Conservation (phyloP, 768 basidiomycete species). For the Agaricus subrufescens region DNA sequence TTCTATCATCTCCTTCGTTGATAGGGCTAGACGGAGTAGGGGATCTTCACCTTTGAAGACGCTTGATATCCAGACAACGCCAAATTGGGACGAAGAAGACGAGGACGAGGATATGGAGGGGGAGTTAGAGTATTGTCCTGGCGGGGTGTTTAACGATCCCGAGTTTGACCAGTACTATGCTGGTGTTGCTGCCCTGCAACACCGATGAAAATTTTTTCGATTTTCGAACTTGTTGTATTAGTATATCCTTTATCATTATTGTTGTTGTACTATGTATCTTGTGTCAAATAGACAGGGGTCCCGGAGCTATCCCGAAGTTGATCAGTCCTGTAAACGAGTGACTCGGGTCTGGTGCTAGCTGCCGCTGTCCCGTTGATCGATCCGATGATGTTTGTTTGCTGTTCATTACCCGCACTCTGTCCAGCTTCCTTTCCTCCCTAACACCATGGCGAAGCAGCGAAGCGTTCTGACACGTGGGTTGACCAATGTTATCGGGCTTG, state of each 20-base stretch:
- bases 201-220: neutral
- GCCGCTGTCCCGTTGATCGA: no score
- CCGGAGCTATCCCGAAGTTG: no score
- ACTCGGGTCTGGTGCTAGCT: conserved; percentile 7
- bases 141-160: conserved; percentile 33
- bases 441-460: conserved; percentile 5
- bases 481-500: neutral
- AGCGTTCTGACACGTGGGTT: neutral
- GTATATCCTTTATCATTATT: conserved; percentile 3
- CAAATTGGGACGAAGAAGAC: conserved; percentile 17
- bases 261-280: neutral
- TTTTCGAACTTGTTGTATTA: conserved; percentile 2
- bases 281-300: neutral
- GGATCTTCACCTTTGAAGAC: conserved; percentile 14
- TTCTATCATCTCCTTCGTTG: conserved; percentile 26
- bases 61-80: conserved; percentile 14
- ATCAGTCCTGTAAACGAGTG: no score
- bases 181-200: conserved; percentile 8
- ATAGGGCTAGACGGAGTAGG: conserved; percentile 24
- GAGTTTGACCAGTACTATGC: conserved; percentile 28
- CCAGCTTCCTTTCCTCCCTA: neutral
- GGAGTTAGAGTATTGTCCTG: conserved; percentile 22
- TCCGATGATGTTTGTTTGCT: no score
- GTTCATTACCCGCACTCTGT: neutral
- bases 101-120: conserved; percentile 16